Percentiles rank a stretch among this genome's conserved stretches.
Conservation (phyloP, 108 stramenopile genomes). For the Craspedostauros australis region DNA sequence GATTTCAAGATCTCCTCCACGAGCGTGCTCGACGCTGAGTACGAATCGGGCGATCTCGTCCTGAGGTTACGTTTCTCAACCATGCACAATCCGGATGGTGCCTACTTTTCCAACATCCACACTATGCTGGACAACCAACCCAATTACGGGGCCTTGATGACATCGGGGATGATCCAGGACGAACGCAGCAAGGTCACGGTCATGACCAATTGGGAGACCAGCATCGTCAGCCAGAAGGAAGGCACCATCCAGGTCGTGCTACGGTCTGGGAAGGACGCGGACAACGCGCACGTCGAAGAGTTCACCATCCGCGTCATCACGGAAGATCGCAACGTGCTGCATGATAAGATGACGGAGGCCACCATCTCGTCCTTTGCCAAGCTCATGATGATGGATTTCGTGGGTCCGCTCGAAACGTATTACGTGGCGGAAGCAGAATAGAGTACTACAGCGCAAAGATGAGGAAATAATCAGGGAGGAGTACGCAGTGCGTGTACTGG, state of each 20-base stretch:
- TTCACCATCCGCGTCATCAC: constrained; percentile 42
- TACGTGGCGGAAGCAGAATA: constrained; percentile 3
- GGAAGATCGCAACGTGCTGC: constrained; percentile 41
- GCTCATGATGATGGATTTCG: constrained; percentile 49
- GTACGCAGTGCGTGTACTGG: too few relatives aligned
- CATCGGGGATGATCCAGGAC: constrained; percentile 51
- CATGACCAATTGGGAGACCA: constrained; percentile 39
- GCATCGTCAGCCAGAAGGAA: constrained; percentile 11
- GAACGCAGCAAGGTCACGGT: constrained; percentile 38
- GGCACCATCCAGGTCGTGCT: constrained; percentile 26
- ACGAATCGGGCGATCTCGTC: constrained; percentile 5
- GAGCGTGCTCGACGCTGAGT: background rate
- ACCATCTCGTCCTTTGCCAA: constrained; percentile 39
- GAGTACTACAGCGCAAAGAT: too few relatives aligned
- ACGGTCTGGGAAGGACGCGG: constrained; percentile 1
- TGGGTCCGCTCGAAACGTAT: constrained; percentile 47
- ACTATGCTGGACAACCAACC: constrained; percentile 11
- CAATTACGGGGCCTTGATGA: constrained; percentile 9
- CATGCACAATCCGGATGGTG: constrained; percentile 34
- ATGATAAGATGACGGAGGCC: constrained; percentile 49
- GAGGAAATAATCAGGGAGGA: too few relatives aligned
- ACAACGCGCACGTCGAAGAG: background rate
- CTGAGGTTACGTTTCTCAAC: constrained; percentile 21
- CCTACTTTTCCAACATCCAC: constrained; percentile 34
- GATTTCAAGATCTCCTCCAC: constrained; percentile 25